Conservation (phyloP, 305 asterid genomes). For the Fraxinus xanthoxyloides region DNA sequence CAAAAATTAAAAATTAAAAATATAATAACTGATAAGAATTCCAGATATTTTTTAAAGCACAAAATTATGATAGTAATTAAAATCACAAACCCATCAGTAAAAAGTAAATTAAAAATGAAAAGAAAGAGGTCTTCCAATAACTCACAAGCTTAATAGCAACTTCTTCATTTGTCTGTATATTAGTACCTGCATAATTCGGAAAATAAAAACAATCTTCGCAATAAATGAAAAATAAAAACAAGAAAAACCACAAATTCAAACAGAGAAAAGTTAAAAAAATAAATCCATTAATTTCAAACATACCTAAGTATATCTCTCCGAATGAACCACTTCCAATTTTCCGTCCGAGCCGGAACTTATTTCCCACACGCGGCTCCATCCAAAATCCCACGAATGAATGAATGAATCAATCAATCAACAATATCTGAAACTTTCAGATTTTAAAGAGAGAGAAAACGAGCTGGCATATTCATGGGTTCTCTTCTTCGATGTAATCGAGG, state of each 20-base stretch:
- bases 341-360: slow-evolving; percentile 81
- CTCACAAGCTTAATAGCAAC: slow-evolving; percentile 94
- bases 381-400: slow-evolving; percentile 20
- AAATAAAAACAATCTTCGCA: neutral
- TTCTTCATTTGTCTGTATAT: slow-evolving; percentile 88
- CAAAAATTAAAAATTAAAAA: neutral
- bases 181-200: slow-evolving; percentile 52
- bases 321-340: slow-evolving; percentile 94
- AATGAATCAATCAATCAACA: no score
- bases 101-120: neutral
- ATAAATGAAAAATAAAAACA: neutral
- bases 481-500: neutral
- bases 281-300: neutral
- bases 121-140: slow-evolving; percentile 13
- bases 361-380: slow-evolving; percentile 93
- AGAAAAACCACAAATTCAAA: slow-evolving; percentile 7
- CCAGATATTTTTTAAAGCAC: neutral
- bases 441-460: slow-evolving; percentile 11
- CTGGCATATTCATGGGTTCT: neutral
- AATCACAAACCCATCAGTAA: neutral
- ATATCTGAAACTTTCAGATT: slow-evolving; percentile 20
- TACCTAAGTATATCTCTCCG: slow-evolving; percentile 86
- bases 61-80: neutral
- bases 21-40: neutral
- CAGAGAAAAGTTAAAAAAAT: neutral